Conservation (phyloP, 2,329 filamentous ascomycete species). For the Diplodia sapinea region DNA sequence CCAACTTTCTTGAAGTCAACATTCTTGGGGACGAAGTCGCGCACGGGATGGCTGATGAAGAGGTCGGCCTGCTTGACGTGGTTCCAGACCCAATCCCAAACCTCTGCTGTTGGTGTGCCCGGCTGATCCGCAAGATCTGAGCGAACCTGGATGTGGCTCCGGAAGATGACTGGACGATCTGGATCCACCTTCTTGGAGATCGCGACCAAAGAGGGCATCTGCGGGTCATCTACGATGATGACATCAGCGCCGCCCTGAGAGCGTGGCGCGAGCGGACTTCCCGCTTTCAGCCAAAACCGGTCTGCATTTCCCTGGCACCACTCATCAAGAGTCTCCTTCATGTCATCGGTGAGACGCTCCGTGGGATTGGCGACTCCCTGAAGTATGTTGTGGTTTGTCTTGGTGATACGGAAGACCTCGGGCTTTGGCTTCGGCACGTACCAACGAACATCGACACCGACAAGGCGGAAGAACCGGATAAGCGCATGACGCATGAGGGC, state of each 20-base stretch:
- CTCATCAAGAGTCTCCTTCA: conserved; percentile 67
- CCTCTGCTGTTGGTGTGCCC: conserved; percentile 71
- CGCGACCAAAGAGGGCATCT: conserved; percentile 80
- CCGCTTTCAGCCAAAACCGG: conserved; percentile 73
- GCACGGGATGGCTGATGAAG: conserved; percentile 83
- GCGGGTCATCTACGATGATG: conserved; percentile 80
- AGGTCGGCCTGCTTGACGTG: conserved; percentile 73
- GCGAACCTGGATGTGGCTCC: conserved; percentile 83
- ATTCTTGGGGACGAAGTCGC: conserved; percentile 72
- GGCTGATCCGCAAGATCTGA: conserved; percentile 70
- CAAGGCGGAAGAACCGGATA: conserved; percentile 69
- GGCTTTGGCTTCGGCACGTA: conserved; percentile 79
- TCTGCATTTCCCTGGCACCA: conserved; percentile 78
- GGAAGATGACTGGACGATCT: conserved; percentile 76
- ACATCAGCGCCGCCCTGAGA: conserved; percentile 76
- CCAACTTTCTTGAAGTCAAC: conserved; percentile 71
- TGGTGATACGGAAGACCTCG: conserved; percentile 81
- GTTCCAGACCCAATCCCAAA: conserved; percentile 78
- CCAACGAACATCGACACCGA: conserved; percentile 76
- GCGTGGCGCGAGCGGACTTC: conserved; percentile 69
- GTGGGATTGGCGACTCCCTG: conserved; percentile 74
- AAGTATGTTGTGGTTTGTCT: conserved; percentile 87
- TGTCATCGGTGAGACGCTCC: conserved; percentile 67
- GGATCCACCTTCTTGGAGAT: conserved; percentile 74
- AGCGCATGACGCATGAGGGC: conserved; percentile 82